These are phyloP conservation scores for Diaporthe humulicola DNA, from an alignment of 2,329 filamentous ascomycete species.

Conservation along the genomic window DNA sequence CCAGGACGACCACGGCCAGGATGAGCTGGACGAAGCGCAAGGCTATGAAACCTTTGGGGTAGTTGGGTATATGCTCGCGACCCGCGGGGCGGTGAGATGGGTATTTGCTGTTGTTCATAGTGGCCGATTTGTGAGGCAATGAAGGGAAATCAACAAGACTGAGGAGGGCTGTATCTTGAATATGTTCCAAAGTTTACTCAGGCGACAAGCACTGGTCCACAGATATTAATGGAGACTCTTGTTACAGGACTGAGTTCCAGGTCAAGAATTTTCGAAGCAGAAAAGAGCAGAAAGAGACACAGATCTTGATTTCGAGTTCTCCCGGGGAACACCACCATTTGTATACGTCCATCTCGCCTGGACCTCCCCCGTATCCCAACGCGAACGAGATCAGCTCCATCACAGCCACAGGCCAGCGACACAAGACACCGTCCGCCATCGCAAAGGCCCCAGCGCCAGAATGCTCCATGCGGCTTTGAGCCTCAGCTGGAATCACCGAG, in stretches of 20 bases:
- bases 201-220: no score
- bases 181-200: background rate
- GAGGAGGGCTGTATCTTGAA: background rate
- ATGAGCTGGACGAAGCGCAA: conserved; percentile 61
- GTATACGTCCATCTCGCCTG: background rate
- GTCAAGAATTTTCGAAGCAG: background rate
- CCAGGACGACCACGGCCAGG: conserved; percentile 60
- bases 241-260: background rate
- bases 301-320: background rate
- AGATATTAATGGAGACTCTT: background rate
- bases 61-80: conserved; percentile 60
- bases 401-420: background rate
- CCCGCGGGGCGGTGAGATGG: conserved; percentile 51
- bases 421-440: background rate
- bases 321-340: background rate
- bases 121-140: background rate
- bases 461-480: background rate
- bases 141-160: background rate
- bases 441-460: background rate
- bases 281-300: background rate
- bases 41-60: conserved; percentile 58
- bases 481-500: background rate
- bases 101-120: conserved; percentile 43
- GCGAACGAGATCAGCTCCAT: background rate
- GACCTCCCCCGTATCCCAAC: background rate